Evolutionary conservation across 306 rosid genomes (phyloP).

Genomic region (Sesbania bispinosa): DNA sequence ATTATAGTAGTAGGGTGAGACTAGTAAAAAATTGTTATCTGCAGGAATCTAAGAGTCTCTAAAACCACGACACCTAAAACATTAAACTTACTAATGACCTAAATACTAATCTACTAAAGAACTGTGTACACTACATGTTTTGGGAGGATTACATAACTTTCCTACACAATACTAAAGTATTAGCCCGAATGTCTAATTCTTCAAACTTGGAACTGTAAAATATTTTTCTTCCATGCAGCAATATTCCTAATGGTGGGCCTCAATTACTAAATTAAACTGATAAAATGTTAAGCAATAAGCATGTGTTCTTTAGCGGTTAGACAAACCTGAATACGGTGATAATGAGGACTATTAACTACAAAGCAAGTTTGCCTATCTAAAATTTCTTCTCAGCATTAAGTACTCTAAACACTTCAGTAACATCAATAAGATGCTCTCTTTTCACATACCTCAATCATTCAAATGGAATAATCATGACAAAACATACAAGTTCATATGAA

Average conservation of each 20-base stretch:
- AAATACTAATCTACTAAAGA: background rate
- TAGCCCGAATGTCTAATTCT: conserved; percentile 41
- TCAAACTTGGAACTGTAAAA: conserved; percentile 38
- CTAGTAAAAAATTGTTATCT: background rate
- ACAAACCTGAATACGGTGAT: conserved; percentile 75
- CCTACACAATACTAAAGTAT: conserved; percentile 25
- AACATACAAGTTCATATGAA: conserved; percentile 3
- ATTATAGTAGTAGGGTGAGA: background rate
- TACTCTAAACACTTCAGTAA: conserved; percentile 84
- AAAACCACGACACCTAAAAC: background rate
- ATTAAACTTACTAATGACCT: conserved; percentile 9
- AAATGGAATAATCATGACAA: conserved; percentile 23
- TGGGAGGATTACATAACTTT: conserved; percentile 5
- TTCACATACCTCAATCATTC: conserved; percentile 61
- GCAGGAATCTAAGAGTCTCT: conserved; percentile 3
- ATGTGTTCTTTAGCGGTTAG: background rate
- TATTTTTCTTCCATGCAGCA: conserved; percentile 36
- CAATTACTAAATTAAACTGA: conserved; percentile 32
- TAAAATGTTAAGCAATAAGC: background rate
- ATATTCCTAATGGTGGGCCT: conserved; percentile 33
- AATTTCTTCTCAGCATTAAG: conserved; percentile 68
- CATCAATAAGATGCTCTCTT: conserved; percentile 84
- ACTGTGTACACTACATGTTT: background rate
- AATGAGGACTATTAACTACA: conserved; percentile 60
- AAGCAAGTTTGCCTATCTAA: conserved; percentile 67